Evolutionary conservation across 768 basidiomycete species (phyloP), one percentile per base, ranked within the genome.

Genomic region (Boletus speciosus): DNA sequence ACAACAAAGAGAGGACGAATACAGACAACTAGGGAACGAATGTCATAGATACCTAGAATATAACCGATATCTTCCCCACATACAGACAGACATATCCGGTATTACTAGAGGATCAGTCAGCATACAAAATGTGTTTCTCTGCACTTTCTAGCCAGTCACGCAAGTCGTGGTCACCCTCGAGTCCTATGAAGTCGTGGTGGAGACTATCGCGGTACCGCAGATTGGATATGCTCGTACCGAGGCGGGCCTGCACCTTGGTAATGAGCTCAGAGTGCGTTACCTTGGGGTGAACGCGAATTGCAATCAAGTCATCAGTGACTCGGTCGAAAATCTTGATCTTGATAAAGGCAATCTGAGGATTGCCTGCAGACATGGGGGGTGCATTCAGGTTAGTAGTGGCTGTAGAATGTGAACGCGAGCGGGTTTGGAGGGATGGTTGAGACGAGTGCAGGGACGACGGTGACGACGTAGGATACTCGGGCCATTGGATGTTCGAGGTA

Each of bases 271-370:
- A 75, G 64, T 90, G 88, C 8, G 89, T 84, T 38, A 98, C 94
- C 48, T 81, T 83, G 23, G 97, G 97, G 66, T 96, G 94, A 29
- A 98, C 96, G 14, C 97, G 86, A 52, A 98, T 97, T 5, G 97
- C 97, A 58, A 98, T 93, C 51, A 98, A 76, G 70, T 99, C 97
- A 66, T 98, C 95, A 25, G 93, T 87, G 52, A 87, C 79, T 37
- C 90, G 83, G 73, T 97, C 91, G 69, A 97, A 97, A 42, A 99
- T 93, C 74, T 99, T 99, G 75, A 99, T 97, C 75, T 98, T 99
- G 61, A 98, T 81, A 72, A 94, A 98, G 23, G 95, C 90, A 14
- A 86, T 84, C 65, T 90, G 86, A 6, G 85, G 83, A 58, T 89
- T 90, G 42, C 80, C 81, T 16, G 85, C 82, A 47, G 90, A 92